Conservation (phyloP, 2,329 filamentous ascomycete genomes). For the Didymella sp. region DNA sequence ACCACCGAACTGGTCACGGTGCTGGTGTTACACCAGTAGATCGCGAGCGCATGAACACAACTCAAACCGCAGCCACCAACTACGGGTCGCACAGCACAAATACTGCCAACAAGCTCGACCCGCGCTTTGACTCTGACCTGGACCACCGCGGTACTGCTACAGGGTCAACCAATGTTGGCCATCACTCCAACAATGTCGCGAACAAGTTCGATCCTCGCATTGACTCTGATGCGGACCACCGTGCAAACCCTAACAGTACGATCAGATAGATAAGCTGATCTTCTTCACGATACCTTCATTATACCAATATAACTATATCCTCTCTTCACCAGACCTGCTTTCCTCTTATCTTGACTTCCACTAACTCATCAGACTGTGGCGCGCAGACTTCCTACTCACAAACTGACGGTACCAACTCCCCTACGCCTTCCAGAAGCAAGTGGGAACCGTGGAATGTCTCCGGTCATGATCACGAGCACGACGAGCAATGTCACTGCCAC, state of each 20-base stretch:
- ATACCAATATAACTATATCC: slow-evolving; percentile 28
- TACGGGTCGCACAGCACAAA: slow-evolving; percentile 44
- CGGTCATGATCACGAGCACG: slow-evolving; percentile 4
- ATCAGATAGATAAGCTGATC: slow-evolving; percentile 23
- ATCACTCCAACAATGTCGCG: slow-evolving; percentile 38
- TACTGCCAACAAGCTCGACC: slow-evolving; percentile 43
- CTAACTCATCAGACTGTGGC: slow-evolving; percentile 17
- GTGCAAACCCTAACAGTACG: slow-evolving; percentile 32
- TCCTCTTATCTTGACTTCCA: not conserved
- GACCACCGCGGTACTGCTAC: slow-evolving; percentile 29
- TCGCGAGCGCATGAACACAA: slow-evolving; percentile 33
- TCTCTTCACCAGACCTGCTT: not conserved
- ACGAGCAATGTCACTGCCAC: slow-evolving; percentile 7
- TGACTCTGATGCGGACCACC: slow-evolving; percentile 38
- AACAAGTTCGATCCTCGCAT: slow-evolving; percentile 40
- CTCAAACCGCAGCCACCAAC: slow-evolving; percentile 35
- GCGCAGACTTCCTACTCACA: not conserved
- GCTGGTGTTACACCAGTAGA: slow-evolving; percentile 41
- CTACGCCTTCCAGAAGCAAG: not conserved
- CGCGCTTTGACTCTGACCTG: slow-evolving; percentile 40
- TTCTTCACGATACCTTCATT: not conserved
- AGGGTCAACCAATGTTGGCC: slow-evolving; percentile 37
- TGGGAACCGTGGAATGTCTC: not conserved
- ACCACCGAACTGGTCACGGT: slow-evolving; percentile 40
- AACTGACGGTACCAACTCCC: slow-evolving; percentile 17